A percentile compares a stretch with the other conserved stretches of the same genome.
Conservation (phyloP, 768 basidiomycete species). For the Termitomyces sp. region DNA sequence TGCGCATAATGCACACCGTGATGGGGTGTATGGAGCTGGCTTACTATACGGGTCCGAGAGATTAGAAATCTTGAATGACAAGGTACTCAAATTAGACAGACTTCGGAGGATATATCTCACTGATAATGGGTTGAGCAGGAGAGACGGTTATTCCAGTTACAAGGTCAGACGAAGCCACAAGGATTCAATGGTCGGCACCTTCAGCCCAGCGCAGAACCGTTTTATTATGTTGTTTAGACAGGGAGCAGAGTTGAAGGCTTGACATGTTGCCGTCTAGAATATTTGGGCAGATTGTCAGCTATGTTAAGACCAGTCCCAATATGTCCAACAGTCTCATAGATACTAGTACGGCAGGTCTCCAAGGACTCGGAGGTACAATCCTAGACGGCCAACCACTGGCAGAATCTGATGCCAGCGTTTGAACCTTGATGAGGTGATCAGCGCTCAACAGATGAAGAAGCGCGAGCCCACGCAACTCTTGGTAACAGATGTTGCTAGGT, state of each 20-base stretch:
- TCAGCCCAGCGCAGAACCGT: neutral
- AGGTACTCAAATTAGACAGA: slow-evolving; percentile 18
- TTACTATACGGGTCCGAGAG: neutral
- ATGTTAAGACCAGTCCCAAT: neutral
- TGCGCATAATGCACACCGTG: neutral
- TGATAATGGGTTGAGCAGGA: neutral
- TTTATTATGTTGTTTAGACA: neutral
- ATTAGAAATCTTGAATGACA: slow-evolving; percentile 1
- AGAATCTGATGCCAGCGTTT: neutral
- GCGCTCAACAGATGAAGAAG: neutral
- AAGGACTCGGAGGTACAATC: too few relatives aligned
- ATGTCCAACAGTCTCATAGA: neutral
- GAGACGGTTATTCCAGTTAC: neutral
- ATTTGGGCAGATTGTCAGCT: too few relatives aligned
- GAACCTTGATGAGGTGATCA: too few relatives aligned
- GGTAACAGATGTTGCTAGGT: neutral
- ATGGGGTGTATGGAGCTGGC: neutral
- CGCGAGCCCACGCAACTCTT: neutral
- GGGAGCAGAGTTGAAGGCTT: neutral
- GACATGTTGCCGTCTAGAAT: neutral
- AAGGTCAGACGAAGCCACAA: neutral
- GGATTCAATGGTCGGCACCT: neutral
- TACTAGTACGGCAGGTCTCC: too few relatives aligned
- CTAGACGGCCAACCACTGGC: neutral
- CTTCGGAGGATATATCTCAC: neutral